Evolutionary conservation across 805 yeast species (phyloP), one percentile per base, ranked within the genome.

Genomic region (Lachancea nothofagi): DNA sequence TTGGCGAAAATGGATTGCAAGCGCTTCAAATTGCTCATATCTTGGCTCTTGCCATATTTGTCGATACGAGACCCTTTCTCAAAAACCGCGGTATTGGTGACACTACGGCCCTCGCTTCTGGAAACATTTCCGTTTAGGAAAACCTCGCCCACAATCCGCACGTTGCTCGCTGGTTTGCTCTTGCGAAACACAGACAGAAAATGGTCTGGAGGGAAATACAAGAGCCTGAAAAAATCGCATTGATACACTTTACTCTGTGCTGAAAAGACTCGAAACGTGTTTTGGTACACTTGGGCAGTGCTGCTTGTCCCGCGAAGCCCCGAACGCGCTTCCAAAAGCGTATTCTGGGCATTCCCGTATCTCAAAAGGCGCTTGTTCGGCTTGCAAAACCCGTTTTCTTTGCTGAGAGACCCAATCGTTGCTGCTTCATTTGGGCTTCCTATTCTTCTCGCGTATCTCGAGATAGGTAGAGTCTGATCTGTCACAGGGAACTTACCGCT

Each of bases 151-250:
- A 36, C 38, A 9, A 43, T 46, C 29, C 44, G 49, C 2, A 57
- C 50, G 22, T 47, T 47, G 12, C 57, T 27, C 3, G 56, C 53
- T 7, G 66, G 66, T 34, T 46, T 53, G 13, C 56, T 47, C 40
- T 59, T 59, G 19, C 62, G 48, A 34, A 56, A 55, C 21, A 55
- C 8, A 2, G 54, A 46, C 17, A 58, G 31, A 36, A 60, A 54
- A 38, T 60, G 64, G 13, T 48, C 47, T 5, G 55, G 48, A 19
- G 66, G 65, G 33, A 47, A 53, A 39, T 47, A 61, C 21, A 38
- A 35, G 18, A 61, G 26, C 9, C 37, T 32, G 41, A 61, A 52
- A 26, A 42, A 57, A 14, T 46, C 38, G 29, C 61, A 49, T 3
- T 40, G 46, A 36, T 50, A 55, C 5, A 52, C 51, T 18, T 39